Base-by-base conservation (phyloP, 345 rosid genomes). In the Gossypium australe region DNA sequence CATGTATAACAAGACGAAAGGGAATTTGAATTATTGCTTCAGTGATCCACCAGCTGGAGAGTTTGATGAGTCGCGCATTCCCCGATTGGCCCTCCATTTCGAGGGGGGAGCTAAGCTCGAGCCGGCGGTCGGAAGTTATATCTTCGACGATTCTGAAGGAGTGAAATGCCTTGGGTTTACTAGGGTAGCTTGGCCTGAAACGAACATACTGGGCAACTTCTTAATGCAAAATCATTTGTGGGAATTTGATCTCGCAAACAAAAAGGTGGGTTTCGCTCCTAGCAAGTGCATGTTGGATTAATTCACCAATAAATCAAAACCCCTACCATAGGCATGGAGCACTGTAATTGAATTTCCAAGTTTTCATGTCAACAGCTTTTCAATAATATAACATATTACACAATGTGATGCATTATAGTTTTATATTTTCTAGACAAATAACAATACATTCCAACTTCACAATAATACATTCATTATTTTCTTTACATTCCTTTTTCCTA, bases 181-280 rank as follows among this genome's bases (percentile, higher is more conserved):
- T 16, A n/a, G 77, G 4, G 71, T 66, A 2, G 1, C 3, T n/a
- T 63, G 76, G 79, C 77, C 78, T 18, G 82, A 82, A 22, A 10
- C 49, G 11, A 67, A 74, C 25, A 72, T 81, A 0, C 58, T 86
- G 4, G 90, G 92, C 12, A 88, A 88, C 47, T 78, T 88, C 18
- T 76, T 83, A 87, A 93, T 88, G 80, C 94, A 90, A 70, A 90
- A 88, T 60, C 75, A 84, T 79, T 67, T 90, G 73, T 90, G 95
- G 95, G 86, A 83, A 77, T 88, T 82, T 65, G 83, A 88, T 74
- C 73, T 86, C 7, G 38, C 2, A 9, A 72, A 74, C 1, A 48
- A 74, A 7, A 80, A 44, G 72, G 52, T 90, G 78, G 87, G 86
- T 20, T 90, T 85, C 77, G 81, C 83, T 74, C 87, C 89, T 43